Evolutionary conservation across 2,329 filamentous ascomycete species (phyloP).

Genomic region (Xylariaceae sp.): DNA sequence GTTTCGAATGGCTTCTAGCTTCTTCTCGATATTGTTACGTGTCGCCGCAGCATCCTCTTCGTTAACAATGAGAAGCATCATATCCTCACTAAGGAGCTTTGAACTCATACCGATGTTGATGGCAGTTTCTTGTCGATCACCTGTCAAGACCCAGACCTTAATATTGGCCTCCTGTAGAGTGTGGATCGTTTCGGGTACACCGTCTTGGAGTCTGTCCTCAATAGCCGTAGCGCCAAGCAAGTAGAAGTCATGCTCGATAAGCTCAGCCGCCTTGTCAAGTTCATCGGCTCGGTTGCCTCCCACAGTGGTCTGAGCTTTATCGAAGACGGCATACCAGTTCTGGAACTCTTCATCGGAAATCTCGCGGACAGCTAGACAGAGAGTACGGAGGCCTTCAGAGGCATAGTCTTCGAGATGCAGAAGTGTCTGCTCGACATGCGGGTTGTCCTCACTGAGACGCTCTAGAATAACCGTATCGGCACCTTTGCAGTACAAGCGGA

Average conservation of each 20-base stretch:
- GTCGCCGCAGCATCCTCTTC: conserved; percentile 77
- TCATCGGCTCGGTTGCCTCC: conserved; percentile 90
- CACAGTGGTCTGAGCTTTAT: conserved; percentile 83
- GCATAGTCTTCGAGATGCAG: conserved; percentile 98
- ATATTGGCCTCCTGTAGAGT: conserved; percentile 95
- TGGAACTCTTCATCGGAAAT: conserved; percentile 82
- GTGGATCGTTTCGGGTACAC: conserved; percentile 96
- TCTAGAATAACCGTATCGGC: conserved; percentile 97
- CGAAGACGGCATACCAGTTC: conserved; percentile 82
- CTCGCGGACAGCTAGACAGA: conserved; percentile 93
- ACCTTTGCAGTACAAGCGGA: conserved; percentile 91
- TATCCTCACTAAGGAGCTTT: conserved; percentile 96
- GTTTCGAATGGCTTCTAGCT: conserved; percentile 80
- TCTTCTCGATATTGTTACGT: conserved; percentile 85
- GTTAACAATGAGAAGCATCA: conserved; percentile 95
- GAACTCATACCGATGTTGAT: conserved; percentile 99
- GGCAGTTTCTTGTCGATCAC: conserved; percentile 94
- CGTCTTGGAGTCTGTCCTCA: conserved; percentile 93
- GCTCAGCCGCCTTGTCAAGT: conserved; percentile 91
- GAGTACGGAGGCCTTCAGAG: conserved; percentile 86
- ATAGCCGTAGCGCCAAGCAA: conserved; percentile 94
- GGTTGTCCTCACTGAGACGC: conserved; percentile 75
- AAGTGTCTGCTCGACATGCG: conserved; percentile 81
- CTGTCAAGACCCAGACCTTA: conserved; percentile 97
- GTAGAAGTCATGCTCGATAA: conserved; percentile 89